phyloP scores from a whole-genome alignment of 352 stramenopile species.

The Globisporangium mamillatum region DNA sequence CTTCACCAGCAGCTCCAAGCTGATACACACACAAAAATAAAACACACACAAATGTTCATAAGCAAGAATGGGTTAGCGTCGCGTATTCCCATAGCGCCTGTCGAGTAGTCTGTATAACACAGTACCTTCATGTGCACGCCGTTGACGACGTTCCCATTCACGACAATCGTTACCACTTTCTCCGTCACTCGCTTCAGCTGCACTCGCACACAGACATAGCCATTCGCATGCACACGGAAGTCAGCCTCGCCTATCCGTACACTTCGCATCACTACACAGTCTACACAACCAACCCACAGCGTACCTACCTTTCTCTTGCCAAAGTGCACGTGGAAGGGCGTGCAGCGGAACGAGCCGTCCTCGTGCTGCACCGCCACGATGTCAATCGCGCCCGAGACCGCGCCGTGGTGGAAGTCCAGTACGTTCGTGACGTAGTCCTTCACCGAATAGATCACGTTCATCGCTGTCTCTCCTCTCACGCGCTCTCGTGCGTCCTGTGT shows the following conservation, averaged over 20 bases:
- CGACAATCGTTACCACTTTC: conserved; percentile 49
- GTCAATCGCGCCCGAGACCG: conserved; percentile 73
- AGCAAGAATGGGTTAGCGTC: not conserved
- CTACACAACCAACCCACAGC: not conserved
- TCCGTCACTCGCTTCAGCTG: conserved; percentile 34
- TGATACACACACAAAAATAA: conserved; percentile 15
- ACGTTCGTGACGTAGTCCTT: conserved; percentile 88
- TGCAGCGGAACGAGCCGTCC: conserved; percentile 54
- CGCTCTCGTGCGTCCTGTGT: not conserved
- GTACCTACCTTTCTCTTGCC: conserved; percentile 38
- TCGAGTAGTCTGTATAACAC: not conserved
- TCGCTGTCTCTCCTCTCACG: conserved; percentile 14
- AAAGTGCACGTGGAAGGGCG: conserved; percentile 85
- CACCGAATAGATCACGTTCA: conserved; percentile 87
- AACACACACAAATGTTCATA: too few relatives aligned
- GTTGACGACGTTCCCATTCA: conserved; percentile 56
- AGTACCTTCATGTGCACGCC: conserved; percentile 74
- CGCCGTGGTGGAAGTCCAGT: conserved; percentile 59
- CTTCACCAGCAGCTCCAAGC: conserved; percentile 60
- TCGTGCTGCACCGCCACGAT: conserved; percentile 80
- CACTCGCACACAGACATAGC: not conserved
- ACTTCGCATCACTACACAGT: not conserved
- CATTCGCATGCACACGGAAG: not conserved
- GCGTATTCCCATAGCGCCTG: not conserved
- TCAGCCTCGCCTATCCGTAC: not conserved